Evolutionary conservation across 495 filamentous ascomycete species (phyloP).

Genomic region (Penicillium lividum): DNA sequence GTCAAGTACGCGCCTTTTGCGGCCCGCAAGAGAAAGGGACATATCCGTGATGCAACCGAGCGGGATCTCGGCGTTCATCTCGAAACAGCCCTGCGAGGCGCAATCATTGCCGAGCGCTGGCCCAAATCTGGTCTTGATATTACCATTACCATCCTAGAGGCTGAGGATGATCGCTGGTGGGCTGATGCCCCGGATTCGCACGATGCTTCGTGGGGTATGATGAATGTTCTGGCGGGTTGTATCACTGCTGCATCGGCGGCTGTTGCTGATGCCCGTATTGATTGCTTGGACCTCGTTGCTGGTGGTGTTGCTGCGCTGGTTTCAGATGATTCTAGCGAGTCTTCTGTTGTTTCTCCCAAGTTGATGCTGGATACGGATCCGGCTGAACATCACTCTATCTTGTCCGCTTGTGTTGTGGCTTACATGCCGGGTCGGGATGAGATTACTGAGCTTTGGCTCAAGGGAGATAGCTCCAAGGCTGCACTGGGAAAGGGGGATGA

Average conservation of each 20-base stretch:
- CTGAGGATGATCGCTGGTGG: constrained; percentile 73
- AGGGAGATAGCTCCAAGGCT: constrained; percentile 62
- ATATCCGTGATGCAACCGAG: constrained; percentile 82
- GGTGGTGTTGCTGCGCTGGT: constrained; percentile 89
- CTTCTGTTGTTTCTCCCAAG: constrained; percentile 35
- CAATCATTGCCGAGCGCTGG: constrained; percentile 90
- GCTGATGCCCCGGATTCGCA: constrained; percentile 50
- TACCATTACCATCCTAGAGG: constrained; percentile 88
- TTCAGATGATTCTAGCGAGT: constrained; percentile 37
- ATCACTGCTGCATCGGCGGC: constrained; percentile 96
- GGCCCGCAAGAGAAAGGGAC: constrained; percentile 75
- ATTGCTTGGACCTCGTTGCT: constrained; percentile 87
- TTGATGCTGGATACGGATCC: constrained; percentile 84
- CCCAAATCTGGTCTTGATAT: constrained; percentile 95
- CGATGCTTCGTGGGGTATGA: constrained; percentile 68
- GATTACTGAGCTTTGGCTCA: constrained; percentile 91
- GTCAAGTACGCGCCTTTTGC: constrained; percentile 98
- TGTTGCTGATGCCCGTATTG: constrained; percentile 91
- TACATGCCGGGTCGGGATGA: constrained; percentile 89
- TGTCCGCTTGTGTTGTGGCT: constrained; percentile 83
- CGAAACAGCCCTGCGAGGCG: constrained; percentile 84
- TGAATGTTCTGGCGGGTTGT: constrained; percentile 89
- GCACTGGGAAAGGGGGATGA: constrained; percentile 31
- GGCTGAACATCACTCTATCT: constrained; percentile 67
- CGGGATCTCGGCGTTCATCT: constrained; percentile 88